phyloP scores from a whole-genome alignment of 768 basidiomycete species.

The Pleurotus sapidus region DNA sequence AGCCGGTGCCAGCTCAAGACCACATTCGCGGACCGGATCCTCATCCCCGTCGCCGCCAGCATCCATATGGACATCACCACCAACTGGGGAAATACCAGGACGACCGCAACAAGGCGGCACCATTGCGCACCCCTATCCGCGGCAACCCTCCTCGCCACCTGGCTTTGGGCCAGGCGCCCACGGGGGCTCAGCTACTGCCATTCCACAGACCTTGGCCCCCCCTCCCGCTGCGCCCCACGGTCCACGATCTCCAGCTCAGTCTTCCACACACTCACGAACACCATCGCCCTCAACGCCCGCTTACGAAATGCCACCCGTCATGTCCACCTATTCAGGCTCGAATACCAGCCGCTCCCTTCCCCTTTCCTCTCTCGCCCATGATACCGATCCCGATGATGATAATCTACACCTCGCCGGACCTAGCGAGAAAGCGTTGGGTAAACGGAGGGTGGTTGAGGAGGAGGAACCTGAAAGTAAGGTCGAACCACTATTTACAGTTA shows the following conservation, averaged over 20 bases:
- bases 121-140: slow-evolving; percentile 11
- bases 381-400: slow-evolving; percentile 29
- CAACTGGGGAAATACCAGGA: slow-evolving; percentile 17
- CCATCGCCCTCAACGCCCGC: slow-evolving; percentile 61
- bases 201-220: slow-evolving; percentile 44
- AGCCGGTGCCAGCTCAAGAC: slow-evolving; percentile 24
- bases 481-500: background rate
- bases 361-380: slow-evolving; percentile 11
- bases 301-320: slow-evolving; percentile 11
- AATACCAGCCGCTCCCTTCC: slow-evolving; percentile 16
- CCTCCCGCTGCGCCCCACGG: slow-evolving; percentile 71
- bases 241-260: slow-evolving; percentile 59
- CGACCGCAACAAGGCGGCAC: background rate
- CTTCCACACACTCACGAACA: slow-evolving; percentile 51
- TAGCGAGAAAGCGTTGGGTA: slow-evolving; percentile 87
- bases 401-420: slow-evolving; percentile 48
- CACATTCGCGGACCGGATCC: slow-evolving; percentile 41
- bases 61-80: slow-evolving; percentile 16
- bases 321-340: background rate
- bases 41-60: slow-evolving; percentile 38
- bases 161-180: slow-evolving; percentile 7
- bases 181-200: slow-evolving; percentile 12
- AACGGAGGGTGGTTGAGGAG: slow-evolving; percentile 60
- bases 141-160: slow-evolving; percentile 16
- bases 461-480: slow-evolving; percentile 48